Evolutionary conservation across 2,329 filamentous ascomycete genomes (phyloP).

Genomic region (Alternaria ethzedia): DNA sequence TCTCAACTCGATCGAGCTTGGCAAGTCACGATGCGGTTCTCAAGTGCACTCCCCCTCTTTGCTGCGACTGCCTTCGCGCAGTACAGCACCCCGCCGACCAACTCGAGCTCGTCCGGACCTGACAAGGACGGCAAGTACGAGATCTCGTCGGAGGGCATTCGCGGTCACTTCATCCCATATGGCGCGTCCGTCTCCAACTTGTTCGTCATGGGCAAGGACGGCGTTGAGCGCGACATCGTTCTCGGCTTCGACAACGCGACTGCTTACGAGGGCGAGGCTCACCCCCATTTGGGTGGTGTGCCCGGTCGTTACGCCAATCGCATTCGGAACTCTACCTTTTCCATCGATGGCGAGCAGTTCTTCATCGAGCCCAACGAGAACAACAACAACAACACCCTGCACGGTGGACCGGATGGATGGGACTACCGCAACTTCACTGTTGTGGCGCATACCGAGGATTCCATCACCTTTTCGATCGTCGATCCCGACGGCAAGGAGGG

Average conservation of each 20-base stretch:
- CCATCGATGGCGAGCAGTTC: slow-evolving; percentile 68
- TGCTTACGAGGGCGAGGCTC: slow-evolving; percentile 70
- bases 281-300: slow-evolving; percentile 75
- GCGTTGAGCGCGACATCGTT: slow-evolving; percentile 72
- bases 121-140: slow-evolving; percentile 68
- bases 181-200: slow-evolving; percentile 76
- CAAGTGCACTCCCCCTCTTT: slow-evolving; percentile 29
- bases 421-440: slow-evolving; percentile 80
- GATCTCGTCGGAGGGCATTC: slow-evolving; percentile 70
- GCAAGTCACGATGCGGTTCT: slow-evolving; percentile 36
- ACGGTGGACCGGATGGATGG: slow-evolving; percentile 75
- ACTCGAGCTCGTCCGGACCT: slow-evolving; percentile 31
- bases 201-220: slow-evolving; percentile 71
- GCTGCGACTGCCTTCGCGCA: slow-evolving; percentile 36
- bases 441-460: slow-evolving; percentile 68
- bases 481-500: slow-evolving; percentile 77
- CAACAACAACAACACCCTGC: slow-evolving; percentile 65
- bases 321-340: slow-evolving; percentile 78
- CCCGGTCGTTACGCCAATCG: slow-evolving; percentile 82
- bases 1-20: slow-evolving; percentile 20
- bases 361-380: slow-evolving; percentile 66
- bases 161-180: slow-evolving; percentile 74
- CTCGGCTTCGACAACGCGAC: slow-evolving; percentile 77
- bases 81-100: slow-evolving; percentile 26
- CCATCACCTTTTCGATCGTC: slow-evolving; percentile 76